phyloP scores from a whole-genome alignment of 2,329 filamentous ascomycete species.

The Rachicladosporium sp. region DNA sequence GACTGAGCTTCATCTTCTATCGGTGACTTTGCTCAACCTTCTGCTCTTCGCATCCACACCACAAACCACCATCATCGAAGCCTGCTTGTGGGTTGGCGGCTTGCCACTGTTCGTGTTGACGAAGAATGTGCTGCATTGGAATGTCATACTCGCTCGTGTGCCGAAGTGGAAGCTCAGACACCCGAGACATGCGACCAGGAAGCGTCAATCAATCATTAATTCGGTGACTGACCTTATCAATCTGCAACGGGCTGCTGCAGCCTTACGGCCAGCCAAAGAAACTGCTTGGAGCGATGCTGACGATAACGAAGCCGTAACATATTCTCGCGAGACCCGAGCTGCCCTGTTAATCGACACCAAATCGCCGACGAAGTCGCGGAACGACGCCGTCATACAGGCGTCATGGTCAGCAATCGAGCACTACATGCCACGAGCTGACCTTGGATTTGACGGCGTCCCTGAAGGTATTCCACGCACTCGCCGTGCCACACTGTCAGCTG shows the following conservation, averaged over 20 bases:
- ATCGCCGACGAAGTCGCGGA: too few relatives aligned
- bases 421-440: too few relatives aligned
- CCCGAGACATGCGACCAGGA: slow-evolving; percentile 31
- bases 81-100: slow-evolving; percentile 47
- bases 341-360: too few relatives aligned
- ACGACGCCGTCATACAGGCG: too few relatives aligned
- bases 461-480: too few relatives aligned
- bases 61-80: slow-evolving; percentile 31
- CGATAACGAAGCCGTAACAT: too few relatives aligned
- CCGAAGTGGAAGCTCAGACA: slow-evolving; percentile 81
- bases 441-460: too few relatives aligned
- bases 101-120: slow-evolving; percentile 62
- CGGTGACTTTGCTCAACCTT: slow-evolving; percentile 69
- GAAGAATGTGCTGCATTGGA: slow-evolving; percentile 65
- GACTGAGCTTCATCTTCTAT: slow-evolving; percentile 78
- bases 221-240: slow-evolving; percentile 26
- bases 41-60: slow-evolving; percentile 60
- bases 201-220: slow-evolving; percentile 32
- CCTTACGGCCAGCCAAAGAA: slow-evolving; percentile 12
- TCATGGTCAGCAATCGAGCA: too few relatives aligned
- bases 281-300: slow-evolving; percentile 35
- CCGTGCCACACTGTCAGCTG: too few relatives aligned
- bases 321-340: too few relatives aligned
- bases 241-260: slow-evolving; percentile 18
- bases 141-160: slow-evolving; percentile 72